These are phyloP conservation scores for Lotus japonicus DNA, from an alignment of 306 rosid species.

Conservation along the genomic window DNA sequence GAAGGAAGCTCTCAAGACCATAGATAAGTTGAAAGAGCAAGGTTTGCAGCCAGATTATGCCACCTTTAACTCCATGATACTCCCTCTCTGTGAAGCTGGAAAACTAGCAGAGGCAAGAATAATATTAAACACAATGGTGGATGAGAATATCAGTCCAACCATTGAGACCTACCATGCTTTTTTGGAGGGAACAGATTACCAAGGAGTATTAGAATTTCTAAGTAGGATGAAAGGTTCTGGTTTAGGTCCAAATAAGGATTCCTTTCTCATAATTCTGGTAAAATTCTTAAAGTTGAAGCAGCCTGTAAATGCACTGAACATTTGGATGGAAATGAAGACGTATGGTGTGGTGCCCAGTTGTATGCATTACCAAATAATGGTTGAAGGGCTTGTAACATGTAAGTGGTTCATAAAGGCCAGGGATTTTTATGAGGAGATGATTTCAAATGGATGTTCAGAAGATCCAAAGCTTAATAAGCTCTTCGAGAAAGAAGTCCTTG, in stretches of 20 bases:
- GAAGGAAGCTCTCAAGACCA: slow-evolving; percentile 69
- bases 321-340: slow-evolving; percentile 62
- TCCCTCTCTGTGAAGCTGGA: slow-evolving; percentile 62
- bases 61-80: slow-evolving; percentile 72
- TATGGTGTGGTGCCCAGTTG: slow-evolving; percentile 45
- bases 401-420: slow-evolving; percentile 55
- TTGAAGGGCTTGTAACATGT: slow-evolving; percentile 58
- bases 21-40: slow-evolving; percentile 54
- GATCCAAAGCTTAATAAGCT: slow-evolving; percentile 64
- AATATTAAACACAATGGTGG: slow-evolving; percentile 47
- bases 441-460: slow-evolving; percentile 42
- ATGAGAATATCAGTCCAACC: slow-evolving; percentile 60
- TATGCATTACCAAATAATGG: slow-evolving; percentile 50
- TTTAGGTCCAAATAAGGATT: slow-evolving; percentile 50
- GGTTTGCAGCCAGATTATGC: slow-evolving; percentile 69
- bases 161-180: slow-evolving; percentile 75
- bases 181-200: slow-evolving; percentile 55
- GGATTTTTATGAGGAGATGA: slow-evolving; percentile 60
- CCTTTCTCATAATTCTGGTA: slow-evolving; percentile 49
- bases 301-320: slow-evolving; percentile 62
- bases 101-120: slow-evolving; percentile 59
- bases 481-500: slow-evolving; percentile 39
- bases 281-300: slow-evolving; percentile 54
- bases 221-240: slow-evolving; percentile 54
- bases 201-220: slow-evolving; percentile 57